Evolutionary conservation across 2,329 filamentous ascomycete genomes (phyloP).

Genomic region (Botrytis galanthina): DNA sequence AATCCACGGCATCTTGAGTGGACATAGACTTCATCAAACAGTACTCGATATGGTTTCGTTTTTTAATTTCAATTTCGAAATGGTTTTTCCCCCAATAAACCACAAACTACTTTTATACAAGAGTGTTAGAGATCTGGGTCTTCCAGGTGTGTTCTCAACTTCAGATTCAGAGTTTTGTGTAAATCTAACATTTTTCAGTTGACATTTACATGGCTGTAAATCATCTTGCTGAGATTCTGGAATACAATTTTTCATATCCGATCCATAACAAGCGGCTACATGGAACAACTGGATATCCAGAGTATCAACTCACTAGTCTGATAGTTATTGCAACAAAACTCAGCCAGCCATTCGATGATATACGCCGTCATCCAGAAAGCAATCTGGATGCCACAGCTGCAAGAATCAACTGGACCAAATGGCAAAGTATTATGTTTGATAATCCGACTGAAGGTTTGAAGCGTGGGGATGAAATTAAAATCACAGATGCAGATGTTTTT

Average conservation of each 20-base stretch:
- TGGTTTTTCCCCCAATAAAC: conserved; percentile 73
- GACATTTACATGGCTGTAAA: conserved; percentile 62
- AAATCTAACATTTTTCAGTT: conserved; percentile 45
- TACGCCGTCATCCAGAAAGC: conserved; percentile 49
- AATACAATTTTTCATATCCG: conserved; percentile 58
- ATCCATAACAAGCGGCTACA: conserved; percentile 44
- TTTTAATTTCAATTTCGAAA: conserved; percentile 65
- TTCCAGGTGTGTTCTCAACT: conserved; percentile 63
- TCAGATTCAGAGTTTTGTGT: not conserved
- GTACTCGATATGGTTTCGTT: conserved; percentile 61
- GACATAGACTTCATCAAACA: conserved; percentile 61
- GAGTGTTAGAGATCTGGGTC: conserved; percentile 66
- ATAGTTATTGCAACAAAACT: conserved; percentile 77
- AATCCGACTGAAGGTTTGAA: conserved; percentile 35
- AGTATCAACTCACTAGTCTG: conserved; percentile 68
- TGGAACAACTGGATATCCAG: conserved; percentile 62
- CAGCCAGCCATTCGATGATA: conserved; percentile 69
- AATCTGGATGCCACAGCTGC: conserved; percentile 56
- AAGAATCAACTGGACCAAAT: conserved; percentile 70
- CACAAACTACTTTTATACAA: conserved; percentile 64
- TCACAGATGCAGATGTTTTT: conserved; percentile 61
- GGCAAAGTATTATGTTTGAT: conserved; percentile 54
- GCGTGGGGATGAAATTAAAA: conserved; percentile 49
- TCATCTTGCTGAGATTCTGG: conserved; percentile 45
- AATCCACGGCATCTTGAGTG: conserved; percentile 46